Evolutionary conservation across 352 stramenopile species (phyloP).

Genomic region (Elongisporangium anandrum): DNA sequence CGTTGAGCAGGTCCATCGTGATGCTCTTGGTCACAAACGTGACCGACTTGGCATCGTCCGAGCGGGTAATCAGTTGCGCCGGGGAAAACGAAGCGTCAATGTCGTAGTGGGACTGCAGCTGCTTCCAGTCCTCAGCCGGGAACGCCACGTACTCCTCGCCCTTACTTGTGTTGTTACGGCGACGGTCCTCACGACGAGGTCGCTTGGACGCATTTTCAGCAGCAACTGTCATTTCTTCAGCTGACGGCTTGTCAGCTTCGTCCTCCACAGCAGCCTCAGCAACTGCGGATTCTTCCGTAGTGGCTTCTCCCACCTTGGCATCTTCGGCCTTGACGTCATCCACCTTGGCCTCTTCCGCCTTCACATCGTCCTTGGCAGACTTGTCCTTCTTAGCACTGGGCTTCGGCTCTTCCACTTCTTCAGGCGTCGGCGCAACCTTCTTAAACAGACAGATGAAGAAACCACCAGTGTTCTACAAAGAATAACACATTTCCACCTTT

Average conservation of each 20-base stretch:
- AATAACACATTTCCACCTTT: slow-evolving; percentile 1
- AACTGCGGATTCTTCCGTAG: slow-evolving; percentile 7
- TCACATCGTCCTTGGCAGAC: slow-evolving; percentile 6
- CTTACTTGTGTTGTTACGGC: slow-evolving; percentile 37
- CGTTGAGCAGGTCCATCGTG: slow-evolving; percentile 67
- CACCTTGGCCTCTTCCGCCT: slow-evolving; percentile 12
- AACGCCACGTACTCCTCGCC: slow-evolving; percentile 80
- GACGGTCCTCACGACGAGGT: slow-evolving; percentile 35
- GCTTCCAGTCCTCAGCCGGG: slow-evolving; percentile 41
- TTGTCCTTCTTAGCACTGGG: slow-evolving; percentile 3
- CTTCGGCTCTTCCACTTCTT: slow-evolving; percentile 18
- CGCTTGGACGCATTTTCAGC: not conserved
- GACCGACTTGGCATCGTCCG: slow-evolving; percentile 80
- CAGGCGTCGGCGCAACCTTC: slow-evolving; percentile 77
- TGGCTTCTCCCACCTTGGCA: slow-evolving; percentile 14
- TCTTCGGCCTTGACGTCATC: slow-evolving; percentile 11
- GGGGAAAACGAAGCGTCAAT: slow-evolving; percentile 62
- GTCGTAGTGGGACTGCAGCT: slow-evolving; percentile 76
- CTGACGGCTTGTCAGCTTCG: slow-evolving; percentile 12
- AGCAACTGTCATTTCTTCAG: slow-evolving; percentile 8
- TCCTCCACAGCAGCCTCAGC: slow-evolving; percentile 13
- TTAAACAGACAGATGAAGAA: slow-evolving; percentile 99
- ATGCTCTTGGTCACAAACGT: slow-evolving; percentile 86
- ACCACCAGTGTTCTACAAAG: slow-evolving; percentile 91
- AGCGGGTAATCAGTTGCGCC: slow-evolving; percentile 84